Conservation (phyloP, 2,329 filamentous ascomycete genomes). For the Coccinonectria pachysandricola region DNA sequence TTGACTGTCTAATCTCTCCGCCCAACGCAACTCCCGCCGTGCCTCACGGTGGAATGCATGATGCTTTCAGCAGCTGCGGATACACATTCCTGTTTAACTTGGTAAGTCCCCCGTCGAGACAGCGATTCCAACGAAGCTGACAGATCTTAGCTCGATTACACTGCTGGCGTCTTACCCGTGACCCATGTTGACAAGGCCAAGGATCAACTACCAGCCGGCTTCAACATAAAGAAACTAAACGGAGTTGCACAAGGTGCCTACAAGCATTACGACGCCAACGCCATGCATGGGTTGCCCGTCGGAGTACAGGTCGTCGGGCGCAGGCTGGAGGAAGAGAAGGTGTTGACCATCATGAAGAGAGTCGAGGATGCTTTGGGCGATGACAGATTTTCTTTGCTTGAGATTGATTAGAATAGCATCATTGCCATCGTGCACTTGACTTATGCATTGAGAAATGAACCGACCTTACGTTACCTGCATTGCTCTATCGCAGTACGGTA, state of each 20-base stretch:
- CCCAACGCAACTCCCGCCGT: constrained; percentile 85
- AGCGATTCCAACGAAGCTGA: constrained; percentile 7
- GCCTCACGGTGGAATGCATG: constrained; percentile 76
- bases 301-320: constrained; percentile 76
- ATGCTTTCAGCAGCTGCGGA: constrained; percentile 76
- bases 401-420: constrained; percentile 36
- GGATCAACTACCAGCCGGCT: constrained; percentile 54
- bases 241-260: constrained; percentile 75
- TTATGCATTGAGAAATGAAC: too few relatives aligned
- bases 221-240: constrained; percentile 57
- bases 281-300: constrained; percentile 82
- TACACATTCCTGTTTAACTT: constrained; percentile 93
- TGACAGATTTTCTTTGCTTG: constrained; percentile 41
- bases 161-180: constrained; percentile 71
- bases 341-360: constrained; percentile 67
- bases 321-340: constrained; percentile 78
- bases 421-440: too few relatives aligned
- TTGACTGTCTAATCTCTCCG: constrained; percentile 75
- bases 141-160: constrained; percentile 62
- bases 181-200: constrained; percentile 66
- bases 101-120: too few relatives aligned
- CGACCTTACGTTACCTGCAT: too few relatives aligned
- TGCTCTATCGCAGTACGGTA: too few relatives aligned
- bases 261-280: constrained; percentile 69
- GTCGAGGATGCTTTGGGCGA: constrained; percentile 64